Percentiles rank a stretch among this genome's conserved stretches.
phyloP scores from a whole-genome alignment of 805 yeast species.

The Candida qinlingensis region DNA sequence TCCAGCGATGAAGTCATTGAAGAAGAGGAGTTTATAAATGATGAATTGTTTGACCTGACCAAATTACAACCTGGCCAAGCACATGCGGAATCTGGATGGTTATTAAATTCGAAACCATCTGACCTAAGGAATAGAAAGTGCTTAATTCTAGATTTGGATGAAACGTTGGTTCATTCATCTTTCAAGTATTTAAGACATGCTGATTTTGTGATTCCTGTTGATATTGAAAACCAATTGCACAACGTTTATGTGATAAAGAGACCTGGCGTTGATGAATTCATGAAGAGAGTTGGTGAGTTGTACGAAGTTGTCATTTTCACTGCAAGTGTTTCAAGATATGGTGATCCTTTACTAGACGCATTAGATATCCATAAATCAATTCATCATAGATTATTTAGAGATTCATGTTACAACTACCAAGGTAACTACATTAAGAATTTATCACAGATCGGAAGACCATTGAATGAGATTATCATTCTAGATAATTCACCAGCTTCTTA shows the following conservation, averaged over 20 bases:
- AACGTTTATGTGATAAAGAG: slow-evolving; percentile 94
- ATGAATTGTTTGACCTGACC: slow-evolving; percentile 50
- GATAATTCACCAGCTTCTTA: slow-evolving; percentile 99
- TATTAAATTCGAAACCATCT: slow-evolving; percentile 51
- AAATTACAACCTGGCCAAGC: slow-evolving; percentile 69
- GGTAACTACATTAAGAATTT: slow-evolving; percentile 93
- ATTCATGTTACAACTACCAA: slow-evolving; percentile 87
- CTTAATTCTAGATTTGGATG: slow-evolving; percentile 87
- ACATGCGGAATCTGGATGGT: slow-evolving; percentile 57
- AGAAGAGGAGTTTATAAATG: slow-evolving; percentile 22
- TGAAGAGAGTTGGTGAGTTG: slow-evolving; percentile 74
- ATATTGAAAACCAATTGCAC: slow-evolving; percentile 86
- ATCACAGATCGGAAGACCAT: slow-evolving; percentile 90
- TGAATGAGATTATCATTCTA: slow-evolving; percentile 77
- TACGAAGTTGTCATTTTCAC: slow-evolving; percentile 97
- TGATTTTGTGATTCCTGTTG: slow-evolving; percentile 96
- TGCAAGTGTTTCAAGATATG: slow-evolving; percentile 92
- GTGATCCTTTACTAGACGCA: slow-evolving; percentile 90
- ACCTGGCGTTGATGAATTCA: slow-evolving; percentile 96
- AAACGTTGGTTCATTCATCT: slow-evolving; percentile 92
- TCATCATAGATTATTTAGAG: slow-evolving; percentile 91
- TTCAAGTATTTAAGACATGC: slow-evolving; percentile 89
- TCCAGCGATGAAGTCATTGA: slow-evolving; percentile 22
- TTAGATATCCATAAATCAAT: slow-evolving; percentile 70
- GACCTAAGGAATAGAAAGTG: slow-evolving; percentile 67